Percentiles rank a stretch among this genome's conserved stretches.
These are phyloP conservation scores for Lippia alba DNA, from an alignment of 305 asterid genomes.

Conservation along the genomic window DNA sequence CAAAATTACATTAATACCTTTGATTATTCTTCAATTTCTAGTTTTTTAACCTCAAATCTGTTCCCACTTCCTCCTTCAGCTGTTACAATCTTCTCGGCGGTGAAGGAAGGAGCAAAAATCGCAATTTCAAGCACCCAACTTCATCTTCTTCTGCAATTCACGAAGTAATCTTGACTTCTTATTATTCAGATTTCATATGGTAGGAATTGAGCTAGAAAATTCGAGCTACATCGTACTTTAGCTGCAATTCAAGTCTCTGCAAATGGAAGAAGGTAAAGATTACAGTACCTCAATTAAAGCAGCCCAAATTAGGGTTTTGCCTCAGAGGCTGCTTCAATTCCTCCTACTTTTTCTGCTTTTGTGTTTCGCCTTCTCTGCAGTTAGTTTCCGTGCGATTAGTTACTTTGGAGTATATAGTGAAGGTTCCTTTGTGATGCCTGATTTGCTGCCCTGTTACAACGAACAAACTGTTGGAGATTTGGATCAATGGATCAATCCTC, in stretches of 20 bases:
- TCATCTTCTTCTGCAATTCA: background rate
- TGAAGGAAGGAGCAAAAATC: no score
- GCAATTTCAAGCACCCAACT: no score
- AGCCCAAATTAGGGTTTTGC: slow-evolving; percentile 53
- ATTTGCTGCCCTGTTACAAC: slow-evolving; percentile 41
- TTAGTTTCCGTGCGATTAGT: slow-evolving; percentile 54
- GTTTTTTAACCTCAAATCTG: no score
- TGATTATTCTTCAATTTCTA: no score
- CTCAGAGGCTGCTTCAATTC: slow-evolving; percentile 54
- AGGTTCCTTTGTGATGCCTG: slow-evolving; percentile 39
- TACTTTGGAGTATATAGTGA: slow-evolving; percentile 43
- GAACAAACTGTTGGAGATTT: slow-evolving; percentile 36
- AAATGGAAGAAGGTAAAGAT: slow-evolving; percentile 63
- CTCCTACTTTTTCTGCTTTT: slow-evolving; percentile 51
- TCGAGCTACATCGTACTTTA: background rate
- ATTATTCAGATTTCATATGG: no score
- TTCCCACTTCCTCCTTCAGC: background rate
- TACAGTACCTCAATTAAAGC: slow-evolving; percentile 36
- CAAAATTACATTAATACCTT: no score
- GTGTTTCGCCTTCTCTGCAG: slow-evolving; percentile 54
- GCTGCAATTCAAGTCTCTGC: slow-evolving; percentile 34
- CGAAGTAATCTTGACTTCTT: no score
- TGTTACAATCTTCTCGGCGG: background rate
- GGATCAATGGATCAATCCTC: slow-evolving; percentile 55
- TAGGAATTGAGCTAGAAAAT: background rate